These are phyloP conservation scores for Citrullus mucosospermus DNA, from an alignment of 306 rosid genomes.

Conservation along the genomic window DNA sequence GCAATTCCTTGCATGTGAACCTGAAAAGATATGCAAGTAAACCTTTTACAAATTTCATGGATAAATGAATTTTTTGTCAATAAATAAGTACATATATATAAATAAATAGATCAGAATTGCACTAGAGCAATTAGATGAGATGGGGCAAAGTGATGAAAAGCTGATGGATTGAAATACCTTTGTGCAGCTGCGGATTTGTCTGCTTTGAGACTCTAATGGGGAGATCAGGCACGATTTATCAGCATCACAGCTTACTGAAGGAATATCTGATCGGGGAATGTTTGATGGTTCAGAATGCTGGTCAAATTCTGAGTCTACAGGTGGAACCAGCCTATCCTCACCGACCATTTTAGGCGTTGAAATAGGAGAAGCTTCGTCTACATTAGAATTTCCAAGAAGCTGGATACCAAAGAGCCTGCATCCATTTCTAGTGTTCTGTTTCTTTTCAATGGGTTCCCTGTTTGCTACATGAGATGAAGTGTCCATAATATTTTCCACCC, in stretches of 20 bases:
- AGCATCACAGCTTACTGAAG: constrained; percentile 85
- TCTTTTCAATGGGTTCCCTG: constrained; percentile 55
- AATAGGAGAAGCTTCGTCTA: constrained; percentile 43
- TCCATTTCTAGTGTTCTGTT: constrained; percentile 54
- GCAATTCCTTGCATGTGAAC: constrained; percentile 99
- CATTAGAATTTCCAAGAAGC: constrained; percentile 48
- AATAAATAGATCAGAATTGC: background rate
- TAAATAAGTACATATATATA: too few species aligned
- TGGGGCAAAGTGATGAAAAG: background rate
- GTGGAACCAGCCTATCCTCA: constrained; percentile 35
- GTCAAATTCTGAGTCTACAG: constrained; percentile 63
- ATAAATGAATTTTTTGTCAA: background rate
- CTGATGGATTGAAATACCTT: constrained; percentile 36
- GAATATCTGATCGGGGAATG: constrained; percentile 58
- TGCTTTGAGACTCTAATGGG: constrained; percentile 71
- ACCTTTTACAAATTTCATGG: background rate
- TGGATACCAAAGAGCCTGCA: constrained; percentile 88
- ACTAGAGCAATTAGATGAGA: background rate
- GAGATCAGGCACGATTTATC: constrained; percentile 80
- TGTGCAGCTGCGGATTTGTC: constrained; percentile 95
- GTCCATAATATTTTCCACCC: constrained; percentile 45
- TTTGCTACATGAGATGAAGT: constrained; percentile 39
- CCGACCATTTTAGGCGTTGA: constrained; percentile 34
- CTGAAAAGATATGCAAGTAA: constrained; percentile 19
- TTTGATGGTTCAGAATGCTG: constrained; percentile 87